Base-by-base conservation (phyloP, 1,284 basidiomycete species). In the Chalciporus piperatoides region DNA sequence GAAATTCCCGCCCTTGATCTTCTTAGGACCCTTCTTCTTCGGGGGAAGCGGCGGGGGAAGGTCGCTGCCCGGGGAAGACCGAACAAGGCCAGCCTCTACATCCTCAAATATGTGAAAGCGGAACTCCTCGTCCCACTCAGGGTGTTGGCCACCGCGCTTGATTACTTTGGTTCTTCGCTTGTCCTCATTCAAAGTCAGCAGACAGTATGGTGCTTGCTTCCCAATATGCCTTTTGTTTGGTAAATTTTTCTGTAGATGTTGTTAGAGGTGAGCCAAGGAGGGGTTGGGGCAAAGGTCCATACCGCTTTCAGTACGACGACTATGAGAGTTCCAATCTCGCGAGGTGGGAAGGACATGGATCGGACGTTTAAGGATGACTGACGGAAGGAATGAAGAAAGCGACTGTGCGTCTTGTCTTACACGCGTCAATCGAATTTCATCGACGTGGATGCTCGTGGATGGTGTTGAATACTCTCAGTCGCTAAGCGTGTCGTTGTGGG, bases 111-210 rank as follows among this genome's bases (percentile, higher is more conserved):
- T 77, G 27, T 88, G 86, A 70, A 99, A 99, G 40, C 97, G 87
- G 58, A 99, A 78, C 71, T 99, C 96, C 63, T 97, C 93, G 67
- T 99, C 97, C 96, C 97, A 99, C 68, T 92, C 90, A 7, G 96
- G 97, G 68, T 97, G 93, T 68, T 99, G 96, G 4, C 97, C 97
- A 46, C 97, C 96, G 33, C 93, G 87, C 67, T 92, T 95, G 69
- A 98, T 90, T 7, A 93, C 83, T 68, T 90, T 90, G 25, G 96
- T 95, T 44, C 87, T 80, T 48, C 84, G 82, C 63, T 84, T 94
- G 69, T 92, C 84, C 40, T 84, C 82, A 61, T 90, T 88, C 51
- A 94, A 76, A 6, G 77, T 73, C 35, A 97, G 78, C 21, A 86
- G 75, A 61, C 93, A 96, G 69, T 95, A 99, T 0, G 97, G 97